Evolutionary conservation across 257 asterid species (phyloP).

Genomic region (Asclepias syriaca): DNA sequence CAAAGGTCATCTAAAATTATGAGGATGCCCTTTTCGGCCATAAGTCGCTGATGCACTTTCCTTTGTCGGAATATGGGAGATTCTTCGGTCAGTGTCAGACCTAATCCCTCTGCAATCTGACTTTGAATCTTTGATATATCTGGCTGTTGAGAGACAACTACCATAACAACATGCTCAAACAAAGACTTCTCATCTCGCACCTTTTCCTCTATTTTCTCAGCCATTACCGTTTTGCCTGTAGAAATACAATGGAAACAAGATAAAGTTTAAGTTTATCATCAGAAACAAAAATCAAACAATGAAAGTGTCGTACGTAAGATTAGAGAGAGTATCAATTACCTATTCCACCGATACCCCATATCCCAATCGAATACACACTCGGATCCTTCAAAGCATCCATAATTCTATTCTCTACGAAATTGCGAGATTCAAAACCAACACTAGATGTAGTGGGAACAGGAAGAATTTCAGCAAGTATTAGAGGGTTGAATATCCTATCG

Average conservation of each 20-base stretch:
- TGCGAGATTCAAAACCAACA: neutral
- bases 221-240: slow-evolving; percentile 17
- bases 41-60: neutral
- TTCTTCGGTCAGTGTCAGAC: neutral
- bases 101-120: neutral
- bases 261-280: neutral
- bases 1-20: slow-evolving; percentile 30
- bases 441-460: neutral
- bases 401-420: no score
- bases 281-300: neutral
- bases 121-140: neutral
- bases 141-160: neutral
- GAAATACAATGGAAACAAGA: neutral
- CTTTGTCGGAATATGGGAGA: neutral
- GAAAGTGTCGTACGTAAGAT: no score
- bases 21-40: neutral
- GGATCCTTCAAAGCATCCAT: neutral
- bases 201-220: neutral
- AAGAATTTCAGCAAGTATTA: neutral
- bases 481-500: neutral
- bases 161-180: neutral
- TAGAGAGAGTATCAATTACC: no score
- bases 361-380: neutral
- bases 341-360: neutral
- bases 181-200: neutral